These are phyloP conservation scores for baker's yeast (Saccharomyces cerevisiae) DNA, from an alignment of 805 yeast genomes.

Conservation along the genomic window DNA sequence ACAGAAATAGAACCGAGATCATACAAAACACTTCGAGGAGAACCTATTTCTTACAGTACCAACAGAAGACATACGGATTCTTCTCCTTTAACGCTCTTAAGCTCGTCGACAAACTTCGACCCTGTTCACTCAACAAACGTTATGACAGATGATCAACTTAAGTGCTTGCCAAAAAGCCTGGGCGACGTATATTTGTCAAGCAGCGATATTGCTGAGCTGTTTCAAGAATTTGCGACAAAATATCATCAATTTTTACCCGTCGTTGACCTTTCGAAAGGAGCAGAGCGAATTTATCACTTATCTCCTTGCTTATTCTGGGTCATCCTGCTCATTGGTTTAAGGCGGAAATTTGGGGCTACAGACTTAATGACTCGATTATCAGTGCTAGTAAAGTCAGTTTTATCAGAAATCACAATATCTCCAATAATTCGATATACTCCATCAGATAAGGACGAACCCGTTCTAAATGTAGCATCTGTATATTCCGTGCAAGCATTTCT, in stretches of 20 bases:
- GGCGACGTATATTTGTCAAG: constrained; percentile 60
- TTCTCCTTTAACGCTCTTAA: not conserved
- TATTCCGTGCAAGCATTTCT: constrained; percentile 90
- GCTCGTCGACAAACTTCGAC: not conserved
- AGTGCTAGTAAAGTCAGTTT: constrained; percentile 60
- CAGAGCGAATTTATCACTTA: constrained; percentile 65
- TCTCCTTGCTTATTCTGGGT: constrained; percentile 95
- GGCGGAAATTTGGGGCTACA: constrained; percentile 43
- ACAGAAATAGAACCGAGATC: not conserved
- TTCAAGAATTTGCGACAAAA: constrained; percentile 55
- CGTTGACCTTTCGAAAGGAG: constrained; percentile 73
- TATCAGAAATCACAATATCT: constrained; percentile 82
- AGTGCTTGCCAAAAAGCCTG: constrained; percentile 59
- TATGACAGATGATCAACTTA: constrained; percentile 33
- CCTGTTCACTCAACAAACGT: not conserved
- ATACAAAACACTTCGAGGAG: not conserved
- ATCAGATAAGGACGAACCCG: constrained; percentile 69
- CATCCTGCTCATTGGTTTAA: constrained; percentile 71
- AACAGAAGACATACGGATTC: not conserved
- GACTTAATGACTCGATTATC: constrained; percentile 54
- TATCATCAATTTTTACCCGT: constrained; percentile 86
- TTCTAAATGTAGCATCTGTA: constrained; percentile 81
- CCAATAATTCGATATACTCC: constrained; percentile 84
- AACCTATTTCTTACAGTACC: not conserved
- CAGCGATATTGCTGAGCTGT: constrained; percentile 53